These are phyloP conservation scores for Globisporangium irregulare DNA, from an alignment of 352 stramenopile genomes.

Conservation along the genomic window DNA sequence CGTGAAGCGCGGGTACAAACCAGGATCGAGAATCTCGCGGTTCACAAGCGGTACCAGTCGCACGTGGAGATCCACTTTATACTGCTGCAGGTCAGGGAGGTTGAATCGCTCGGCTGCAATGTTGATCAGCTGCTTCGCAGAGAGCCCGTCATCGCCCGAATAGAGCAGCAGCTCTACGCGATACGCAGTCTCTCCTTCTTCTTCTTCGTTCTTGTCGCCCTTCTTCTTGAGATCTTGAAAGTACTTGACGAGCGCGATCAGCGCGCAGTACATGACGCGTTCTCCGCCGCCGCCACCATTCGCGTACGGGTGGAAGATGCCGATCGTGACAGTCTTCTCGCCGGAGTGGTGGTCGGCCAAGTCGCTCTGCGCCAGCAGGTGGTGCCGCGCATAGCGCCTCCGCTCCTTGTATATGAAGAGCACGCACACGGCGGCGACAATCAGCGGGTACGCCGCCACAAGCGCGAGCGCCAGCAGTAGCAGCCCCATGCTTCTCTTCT, in stretches of 20 bases:
- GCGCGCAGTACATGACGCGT: slow-evolving; percentile 96
- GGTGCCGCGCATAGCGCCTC: slow-evolving; percentile 35
- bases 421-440: slow-evolving; percentile 19
- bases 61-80: slow-evolving; percentile 47
- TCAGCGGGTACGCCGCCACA: slow-evolving; percentile 23
- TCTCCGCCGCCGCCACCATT: slow-evolving; percentile 96
- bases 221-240: slow-evolving; percentile 28
- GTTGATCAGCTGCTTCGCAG: slow-evolving; percentile 61
- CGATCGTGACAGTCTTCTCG: slow-evolving; percentile 50
- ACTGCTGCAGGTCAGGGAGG: slow-evolving; percentile 62
- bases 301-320: slow-evolving; percentile 95
- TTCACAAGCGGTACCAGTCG: slow-evolving; percentile 75
- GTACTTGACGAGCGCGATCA: slow-evolving; percentile 79
- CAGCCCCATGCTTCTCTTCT: slow-evolving; percentile 16
- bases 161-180: slow-evolving; percentile 58
- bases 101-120: slow-evolving; percentile 85
- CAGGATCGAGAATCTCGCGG: slow-evolving; percentile 71
- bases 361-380: slow-evolving; percentile 21
- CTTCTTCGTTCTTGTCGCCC: not conserved
- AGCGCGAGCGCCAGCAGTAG: slow-evolving; percentile 20
- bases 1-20: slow-evolving; percentile 89
- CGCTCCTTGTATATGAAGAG: slow-evolving; percentile 40
- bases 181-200: not conserved
- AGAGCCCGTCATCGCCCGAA: slow-evolving; percentile 73
- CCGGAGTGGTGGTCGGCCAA: slow-evolving; percentile 5